Evolutionary conservation across 257 asterid genomes (phyloP), one percentile per base, ranked within the genome.

Genomic region (Fraxinus anomala): DNA sequence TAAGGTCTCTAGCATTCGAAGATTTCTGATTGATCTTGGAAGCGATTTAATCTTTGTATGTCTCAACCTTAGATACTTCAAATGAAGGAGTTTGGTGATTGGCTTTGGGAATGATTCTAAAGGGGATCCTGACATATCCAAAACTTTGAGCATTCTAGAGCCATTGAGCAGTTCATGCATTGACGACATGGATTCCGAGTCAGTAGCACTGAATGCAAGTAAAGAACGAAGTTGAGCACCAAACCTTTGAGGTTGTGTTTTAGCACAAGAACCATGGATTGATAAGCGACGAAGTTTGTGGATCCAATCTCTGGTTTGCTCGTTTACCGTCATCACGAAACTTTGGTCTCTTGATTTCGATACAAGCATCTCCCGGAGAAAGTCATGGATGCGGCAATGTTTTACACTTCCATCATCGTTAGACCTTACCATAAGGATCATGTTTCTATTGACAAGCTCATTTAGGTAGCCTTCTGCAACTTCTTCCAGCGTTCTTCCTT

Each of bases 401-500:
- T 82, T 79, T 49, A 79, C 31, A 72, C 79, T 73, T 19, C 84
- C 84, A 28, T 80, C 84, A 34, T 68, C 73, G 40, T 76, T 67
- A 9, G 71, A 28, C 36, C 42, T 68, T 7, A 68, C 74, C 8
- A 70, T 33, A 8, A 40, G 80, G 74, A 84, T 39, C 70, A 84
- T 70, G 59, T 71, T 79, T 79, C 84, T 75, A 36, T 79, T 76
- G 11, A 85, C 33, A 7, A 85, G 77, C 71, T 84, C 85, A 44
- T 84, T 74, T 72, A 84, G 76, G 59, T 77, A 84, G 42, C 80
- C 71, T 26, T 85, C 80, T 5, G 84, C 88, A 73, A 85, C 84
- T 26, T 82, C 78, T 63, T 81, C 82, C n/a, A 63, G 6, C 19
- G 86, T 85, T 44, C 78, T 47, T 24, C 72, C 80, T 12, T 21